Conservation (phyloP, 2,329 filamentous ascomycete genomes). For the Phyllosticta ampelicida region DNA sequence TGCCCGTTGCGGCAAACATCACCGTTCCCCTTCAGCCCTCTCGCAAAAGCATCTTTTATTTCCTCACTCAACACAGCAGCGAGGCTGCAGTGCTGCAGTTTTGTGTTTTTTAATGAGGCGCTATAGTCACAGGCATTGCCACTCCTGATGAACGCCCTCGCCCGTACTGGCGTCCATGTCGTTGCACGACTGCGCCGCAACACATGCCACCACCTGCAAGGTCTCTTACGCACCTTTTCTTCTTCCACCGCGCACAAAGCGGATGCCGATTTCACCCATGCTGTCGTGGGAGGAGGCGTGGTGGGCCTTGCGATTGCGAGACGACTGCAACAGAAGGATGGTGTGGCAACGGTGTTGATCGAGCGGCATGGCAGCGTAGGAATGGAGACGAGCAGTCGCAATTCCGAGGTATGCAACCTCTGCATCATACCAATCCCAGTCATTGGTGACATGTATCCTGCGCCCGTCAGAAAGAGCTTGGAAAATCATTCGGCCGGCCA, state of each 20-base stretch:
- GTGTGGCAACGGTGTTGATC: constrained; percentile 61
- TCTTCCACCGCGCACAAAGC: neutral
- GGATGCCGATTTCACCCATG: constrained; percentile 51
- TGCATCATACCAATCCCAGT: neutral
- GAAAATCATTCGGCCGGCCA: neutral
- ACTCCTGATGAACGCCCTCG: neutral
- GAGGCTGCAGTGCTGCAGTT: neutral
- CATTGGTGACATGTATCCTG: neutral
- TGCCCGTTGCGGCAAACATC: neutral
- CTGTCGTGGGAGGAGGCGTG: constrained; percentile 58
- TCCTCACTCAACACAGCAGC: neutral
- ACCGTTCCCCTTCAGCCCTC: neutral
- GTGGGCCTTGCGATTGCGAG: constrained; percentile 74
- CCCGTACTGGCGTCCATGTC: neutral
- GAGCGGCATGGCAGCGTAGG: constrained; percentile 68
- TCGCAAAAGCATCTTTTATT: neutral
- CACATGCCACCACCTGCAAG: neutral
- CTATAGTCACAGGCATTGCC: neutral
- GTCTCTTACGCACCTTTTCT: neutral
- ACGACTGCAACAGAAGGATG: constrained; percentile 51
- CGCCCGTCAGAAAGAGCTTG: neutral
- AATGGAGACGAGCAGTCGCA: constrained; percentile 79
- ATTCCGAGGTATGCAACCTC: constrained; percentile 56
- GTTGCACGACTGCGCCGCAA: neutral
- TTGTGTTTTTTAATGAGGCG: neutral